phyloP scores from a whole-genome alignment of 805 yeast genomes.

The Peterozyma xylosa region DNA sequence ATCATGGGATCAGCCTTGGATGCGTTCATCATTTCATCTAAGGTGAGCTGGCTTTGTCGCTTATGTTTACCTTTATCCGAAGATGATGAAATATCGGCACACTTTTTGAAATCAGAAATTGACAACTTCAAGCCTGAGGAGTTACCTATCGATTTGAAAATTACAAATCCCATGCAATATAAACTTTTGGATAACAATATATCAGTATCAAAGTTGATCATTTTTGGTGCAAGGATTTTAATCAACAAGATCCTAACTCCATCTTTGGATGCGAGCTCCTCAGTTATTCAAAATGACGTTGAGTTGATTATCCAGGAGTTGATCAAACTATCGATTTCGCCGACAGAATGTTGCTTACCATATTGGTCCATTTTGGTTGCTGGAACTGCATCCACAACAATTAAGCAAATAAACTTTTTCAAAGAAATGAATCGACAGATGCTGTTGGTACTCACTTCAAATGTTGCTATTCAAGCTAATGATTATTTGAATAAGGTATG shows the following conservation, averaged over 20 bases:
- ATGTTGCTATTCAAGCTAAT: slow-evolving; percentile 2
- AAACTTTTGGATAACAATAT: background rate
- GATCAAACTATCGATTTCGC: background rate
- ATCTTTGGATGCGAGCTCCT: background rate
- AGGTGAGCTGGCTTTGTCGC: slow-evolving; percentile 23
- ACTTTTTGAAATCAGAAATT: slow-evolving; percentile 1
- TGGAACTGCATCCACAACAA: slow-evolving; percentile 3
- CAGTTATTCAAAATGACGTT: slow-evolving; percentile 8
- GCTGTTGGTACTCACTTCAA: slow-evolving; percentile 2
- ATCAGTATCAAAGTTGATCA: slow-evolving; percentile 1
- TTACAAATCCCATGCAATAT: background rate
- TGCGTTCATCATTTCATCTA: slow-evolving; percentile 26
- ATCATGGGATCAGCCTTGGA: slow-evolving; percentile 29
- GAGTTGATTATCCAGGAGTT: slow-evolving; percentile 1
- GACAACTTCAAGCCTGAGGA: background rate
- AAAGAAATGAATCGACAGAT: slow-evolving; percentile 2
- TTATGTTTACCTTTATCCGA: slow-evolving; percentile 11
- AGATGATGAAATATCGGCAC: background rate
- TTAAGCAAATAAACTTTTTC: slow-evolving; percentile 3
- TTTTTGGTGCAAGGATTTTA: slow-evolving; percentile 1
- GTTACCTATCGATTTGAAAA: background rate
- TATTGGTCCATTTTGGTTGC: slow-evolving; percentile 6
- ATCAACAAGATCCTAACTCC: slow-evolving; percentile 7
- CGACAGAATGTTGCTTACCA: slow-evolving; percentile 6
- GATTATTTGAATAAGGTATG: slow-evolving; percentile 3